phyloP scores from a whole-genome alignment of 176 grass and related monocot genomes.

The Zizania latifolia region DNA sequence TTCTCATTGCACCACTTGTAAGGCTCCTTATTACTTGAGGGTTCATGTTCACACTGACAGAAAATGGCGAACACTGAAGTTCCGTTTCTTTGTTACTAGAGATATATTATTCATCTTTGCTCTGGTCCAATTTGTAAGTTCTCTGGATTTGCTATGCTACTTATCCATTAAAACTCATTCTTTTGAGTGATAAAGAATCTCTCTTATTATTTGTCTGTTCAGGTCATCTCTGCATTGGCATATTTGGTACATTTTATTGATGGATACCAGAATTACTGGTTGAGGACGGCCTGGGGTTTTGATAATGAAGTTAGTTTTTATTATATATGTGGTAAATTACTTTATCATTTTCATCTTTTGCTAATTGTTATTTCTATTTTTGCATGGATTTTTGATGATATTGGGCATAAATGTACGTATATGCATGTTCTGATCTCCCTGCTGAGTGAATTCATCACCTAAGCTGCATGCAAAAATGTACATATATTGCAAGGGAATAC shows the following conservation, averaged over 20 bases:
- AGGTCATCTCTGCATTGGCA: conserved; percentile 84
- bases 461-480: too few species aligned
- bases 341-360: conserved; percentile 15
- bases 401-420: too few species aligned
- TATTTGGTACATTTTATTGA: conserved; percentile 94
- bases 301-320: conserved; percentile 98
- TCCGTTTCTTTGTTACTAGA: conserved; percentile 97
- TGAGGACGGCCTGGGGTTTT: conserved; percentile 80
- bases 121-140: conserved; percentile 91
- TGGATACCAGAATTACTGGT: conserved; percentile 84
- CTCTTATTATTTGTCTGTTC: conserved; percentile 28
- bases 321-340: conserved; percentile 94
- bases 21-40: conserved; percentile 94
- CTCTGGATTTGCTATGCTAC: neutral
- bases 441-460: too few species aligned
- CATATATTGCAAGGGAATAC: too few species aligned
- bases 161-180: conserved; percentile 16
- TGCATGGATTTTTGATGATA: conserved; percentile 16
- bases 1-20: conserved; percentile 99
- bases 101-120: conserved; percentile 95
- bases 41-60: conserved; percentile 95
- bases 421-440: too few species aligned
- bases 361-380: too few species aligned
- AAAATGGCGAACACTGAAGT: conserved; percentile 97
- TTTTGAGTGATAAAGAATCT: conserved; percentile 23